A percentile compares a stretch with the other conserved stretches of the same genome.
These are phyloP conservation scores for Sechiopsis laciniata DNA, from an alignment of 306 rosid species.

Conservation along the genomic window DNA sequence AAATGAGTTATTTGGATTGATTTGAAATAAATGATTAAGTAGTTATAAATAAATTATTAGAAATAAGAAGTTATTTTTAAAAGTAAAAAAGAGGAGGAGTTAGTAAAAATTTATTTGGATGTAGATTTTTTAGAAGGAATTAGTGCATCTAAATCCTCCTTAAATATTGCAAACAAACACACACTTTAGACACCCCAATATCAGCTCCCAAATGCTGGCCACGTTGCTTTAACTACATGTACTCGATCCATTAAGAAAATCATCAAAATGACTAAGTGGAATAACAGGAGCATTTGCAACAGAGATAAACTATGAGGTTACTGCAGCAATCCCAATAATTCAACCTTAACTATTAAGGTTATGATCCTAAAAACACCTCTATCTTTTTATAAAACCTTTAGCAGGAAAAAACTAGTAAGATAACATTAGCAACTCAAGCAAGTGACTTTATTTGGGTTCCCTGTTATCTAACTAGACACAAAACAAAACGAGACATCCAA, in stretches of 20 bases:
- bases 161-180: too few species aligned
- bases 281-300: not conserved
- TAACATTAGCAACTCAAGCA: not conserved
- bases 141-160: too few species aligned
- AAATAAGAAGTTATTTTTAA: too few species aligned
- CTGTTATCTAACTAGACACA: not conserved
- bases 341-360: not conserved
- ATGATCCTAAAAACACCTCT: not conserved
- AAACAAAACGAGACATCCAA: not conserved
- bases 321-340: conserved; percentile 2
- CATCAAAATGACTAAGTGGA: not conserved
- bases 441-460: not conserved
- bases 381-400: not conserved
- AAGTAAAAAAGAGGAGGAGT: too few species aligned
- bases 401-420: not conserved
- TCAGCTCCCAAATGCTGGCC: too few species aligned
- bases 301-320: not conserved
- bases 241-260: not conserved
- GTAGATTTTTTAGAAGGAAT: too few species aligned
- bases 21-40: too few species aligned
- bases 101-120: too few species aligned
- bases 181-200: too few species aligned
- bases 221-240: too few species aligned
- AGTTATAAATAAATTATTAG: too few species aligned
- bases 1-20: too few species aligned